A percentile compares a stretch with the other conserved stretches of the same genome.
These are phyloP conservation scores for Lentinula boryana DNA, from an alignment of 768 basidiomycete species.

Conservation along the genomic window DNA sequence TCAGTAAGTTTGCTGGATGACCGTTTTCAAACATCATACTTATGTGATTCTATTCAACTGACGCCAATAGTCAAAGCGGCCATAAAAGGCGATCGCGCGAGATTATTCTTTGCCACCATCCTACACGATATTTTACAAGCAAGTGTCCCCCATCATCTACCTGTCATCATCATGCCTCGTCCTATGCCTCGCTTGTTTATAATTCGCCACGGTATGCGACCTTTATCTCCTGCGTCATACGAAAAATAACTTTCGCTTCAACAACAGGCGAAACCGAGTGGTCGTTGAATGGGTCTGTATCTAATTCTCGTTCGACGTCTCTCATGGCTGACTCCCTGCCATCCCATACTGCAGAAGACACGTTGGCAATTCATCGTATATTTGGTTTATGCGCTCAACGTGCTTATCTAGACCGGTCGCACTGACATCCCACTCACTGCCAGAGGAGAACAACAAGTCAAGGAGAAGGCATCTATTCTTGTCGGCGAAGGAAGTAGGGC, in stretches of 20 bases:
- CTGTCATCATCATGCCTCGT: constrained; percentile 22
- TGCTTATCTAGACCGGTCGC: constrained; percentile 62
- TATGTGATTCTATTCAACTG: no score
- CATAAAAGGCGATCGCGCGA: background rate
- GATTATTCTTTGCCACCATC: background rate
- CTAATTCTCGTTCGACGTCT: background rate
- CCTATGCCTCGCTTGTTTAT: constrained; percentile 74
- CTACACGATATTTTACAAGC: no score
- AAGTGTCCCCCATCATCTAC: background rate
- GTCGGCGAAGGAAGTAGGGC: constrained; percentile 76
- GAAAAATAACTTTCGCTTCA: background rate
- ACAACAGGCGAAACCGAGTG: constrained; percentile 85
- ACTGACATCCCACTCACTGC: constrained; percentile 84
- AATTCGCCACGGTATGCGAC: constrained; percentile 63
- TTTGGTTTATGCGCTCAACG: constrained; percentile 2
- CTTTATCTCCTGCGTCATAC: background rate
- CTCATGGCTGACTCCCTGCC: constrained; percentile 5
- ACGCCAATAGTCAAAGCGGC: background rate
- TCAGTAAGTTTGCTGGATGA: no score
- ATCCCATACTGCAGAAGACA: constrained; percentile 42
- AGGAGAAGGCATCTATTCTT: constrained; percentile 53
- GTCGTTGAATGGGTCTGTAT: constrained; percentile 74
- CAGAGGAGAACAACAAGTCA: constrained; percentile 68
- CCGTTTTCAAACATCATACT: background rate
- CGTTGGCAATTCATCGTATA: constrained; percentile 29